phyloP scores from a whole-genome alignment of 2,329 filamentous ascomycete genomes.

The Exophiala xenobiotica region DNA sequence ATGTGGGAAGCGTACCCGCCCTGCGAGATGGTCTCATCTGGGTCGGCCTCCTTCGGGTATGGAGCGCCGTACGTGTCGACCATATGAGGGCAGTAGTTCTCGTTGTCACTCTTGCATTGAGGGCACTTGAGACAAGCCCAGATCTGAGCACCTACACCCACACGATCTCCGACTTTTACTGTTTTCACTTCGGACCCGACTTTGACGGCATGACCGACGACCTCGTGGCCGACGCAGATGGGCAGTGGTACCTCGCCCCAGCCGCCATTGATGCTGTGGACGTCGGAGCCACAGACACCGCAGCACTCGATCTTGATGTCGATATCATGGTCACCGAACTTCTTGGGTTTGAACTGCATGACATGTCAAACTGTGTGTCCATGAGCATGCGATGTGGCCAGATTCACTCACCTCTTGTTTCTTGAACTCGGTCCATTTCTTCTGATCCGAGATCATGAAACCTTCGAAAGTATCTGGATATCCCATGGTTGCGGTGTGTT shows the following conservation, averaged over 20 bases:
- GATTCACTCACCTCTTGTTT: conserved; percentile 51
- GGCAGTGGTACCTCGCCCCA: conserved; percentile 54
- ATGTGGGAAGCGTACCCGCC: conserved; percentile 69
- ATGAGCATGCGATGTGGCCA: too few species aligned
- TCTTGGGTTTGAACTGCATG: conserved; percentile 75
- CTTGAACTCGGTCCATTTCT: conserved; percentile 62
- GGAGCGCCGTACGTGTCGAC: conserved; percentile 51
- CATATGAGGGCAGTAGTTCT: conserved; percentile 65
- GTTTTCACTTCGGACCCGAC: conserved; percentile 65
- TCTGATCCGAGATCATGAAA: conserved; percentile 60
- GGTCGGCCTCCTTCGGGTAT: conserved; percentile 48
- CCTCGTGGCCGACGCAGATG: conserved; percentile 60
- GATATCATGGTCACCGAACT: conserved; percentile 82
- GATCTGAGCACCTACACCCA: conserved; percentile 68
- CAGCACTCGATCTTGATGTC: conserved; percentile 84
- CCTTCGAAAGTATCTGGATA: conserved; percentile 48
- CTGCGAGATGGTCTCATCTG: conserved; percentile 62
- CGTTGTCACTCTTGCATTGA: conserved; percentile 64
- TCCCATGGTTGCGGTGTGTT: conserved; percentile 36
- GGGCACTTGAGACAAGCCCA: conserved; percentile 65
- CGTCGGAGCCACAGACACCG: conserved; percentile 71
- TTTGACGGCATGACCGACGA: conserved; percentile 66
- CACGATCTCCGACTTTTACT: conserved; percentile 61
- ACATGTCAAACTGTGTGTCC: conserved; percentile 8
- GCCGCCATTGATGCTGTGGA: conserved; percentile 66